A percentile compares a stretch with the other conserved stretches of the same genome.
Evolutionary conservation across 2,329 filamentous ascomycete genomes (phyloP).

Genomic region (Xylaria sp.): DNA sequence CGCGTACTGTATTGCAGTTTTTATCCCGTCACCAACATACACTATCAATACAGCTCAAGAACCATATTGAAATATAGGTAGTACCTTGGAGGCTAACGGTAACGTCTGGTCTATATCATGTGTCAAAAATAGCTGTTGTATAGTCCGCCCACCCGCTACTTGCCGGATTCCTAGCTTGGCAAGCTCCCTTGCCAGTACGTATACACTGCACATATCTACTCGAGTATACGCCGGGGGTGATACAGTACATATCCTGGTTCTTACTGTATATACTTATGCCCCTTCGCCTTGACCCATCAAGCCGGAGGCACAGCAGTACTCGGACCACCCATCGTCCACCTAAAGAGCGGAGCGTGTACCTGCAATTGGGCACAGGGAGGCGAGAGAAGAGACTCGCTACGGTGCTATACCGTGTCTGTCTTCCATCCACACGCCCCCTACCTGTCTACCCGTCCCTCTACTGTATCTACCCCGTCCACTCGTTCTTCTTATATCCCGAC

Average conservation of each 20-base stretch:
- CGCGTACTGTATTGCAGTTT: neutral
- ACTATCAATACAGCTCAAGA: conserved; percentile 8
- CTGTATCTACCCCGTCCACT: conserved; percentile 25
- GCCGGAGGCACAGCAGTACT: conserved; percentile 11
- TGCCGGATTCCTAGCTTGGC: conserved; percentile 4
- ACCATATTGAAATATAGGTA: neutral
- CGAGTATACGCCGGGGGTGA: no score
- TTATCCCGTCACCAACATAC: neutral
- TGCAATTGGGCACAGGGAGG: conserved; percentile 4
- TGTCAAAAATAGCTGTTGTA: conserved; percentile 3
- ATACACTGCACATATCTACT: no score
- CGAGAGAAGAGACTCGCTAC: conserved; percentile 7
- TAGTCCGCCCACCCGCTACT: neutral
- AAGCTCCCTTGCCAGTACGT: neutral
- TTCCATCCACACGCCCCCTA: conserved; percentile 21
- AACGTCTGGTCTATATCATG: neutral
- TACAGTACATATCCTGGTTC: neutral
- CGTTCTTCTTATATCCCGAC: conserved; percentile 28
- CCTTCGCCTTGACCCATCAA: conserved; percentile 11
- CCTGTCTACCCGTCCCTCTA: conserved; percentile 19
- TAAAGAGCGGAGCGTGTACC: conserved; percentile 6
- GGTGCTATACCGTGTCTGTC: conserved; percentile 17
- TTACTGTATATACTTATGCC: neutral
- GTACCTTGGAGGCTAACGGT: neutral
- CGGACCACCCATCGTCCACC: conserved; percentile 6